A percentile compares a stretch with the other conserved stretches of the same genome.
Conservation (phyloP, 768 basidiomycete species). For the Auricularia auricula-judae region DNA sequence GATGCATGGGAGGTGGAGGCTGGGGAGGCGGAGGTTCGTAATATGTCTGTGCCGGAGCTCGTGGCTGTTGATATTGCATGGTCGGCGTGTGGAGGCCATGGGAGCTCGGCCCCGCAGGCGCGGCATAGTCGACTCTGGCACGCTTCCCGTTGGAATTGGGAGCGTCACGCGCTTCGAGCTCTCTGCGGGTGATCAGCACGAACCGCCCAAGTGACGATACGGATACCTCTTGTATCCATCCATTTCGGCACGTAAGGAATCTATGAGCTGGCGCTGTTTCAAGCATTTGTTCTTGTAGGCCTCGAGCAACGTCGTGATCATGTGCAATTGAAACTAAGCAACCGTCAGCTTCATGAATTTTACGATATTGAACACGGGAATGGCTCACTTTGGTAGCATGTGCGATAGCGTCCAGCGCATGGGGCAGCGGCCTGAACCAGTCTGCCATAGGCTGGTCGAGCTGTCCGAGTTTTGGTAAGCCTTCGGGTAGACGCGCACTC, state of each 20-base stretch:
- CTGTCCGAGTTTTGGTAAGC: neutral
- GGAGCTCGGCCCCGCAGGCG: neutral
- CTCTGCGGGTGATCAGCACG: neutral
- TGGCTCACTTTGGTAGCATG: slow-evolving; percentile 50
- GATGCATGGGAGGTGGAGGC: neutral
- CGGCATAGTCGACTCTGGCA: neutral
- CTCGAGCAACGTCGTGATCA: slow-evolving; percentile 55
- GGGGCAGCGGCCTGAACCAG: slow-evolving; percentile 63
- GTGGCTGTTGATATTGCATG: neutral
- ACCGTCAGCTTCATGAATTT: too few relatives aligned
- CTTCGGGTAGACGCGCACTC: neutral
- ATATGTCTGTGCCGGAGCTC: neutral
- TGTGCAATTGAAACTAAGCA: slow-evolving; percentile 66
- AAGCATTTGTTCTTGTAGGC: slow-evolving; percentile 48
- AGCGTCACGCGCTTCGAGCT: neutral
- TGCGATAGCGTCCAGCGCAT: slow-evolving; percentile 51
- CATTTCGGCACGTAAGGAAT: neutral
- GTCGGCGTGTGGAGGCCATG: neutral
- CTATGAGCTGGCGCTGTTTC: slow-evolving; percentile 32
- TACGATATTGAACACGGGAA: neutral
- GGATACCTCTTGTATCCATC: neutral
- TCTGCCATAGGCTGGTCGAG: slow-evolving; percentile 71
- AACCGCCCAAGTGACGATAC: neutral
- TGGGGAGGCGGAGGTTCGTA: neutral
- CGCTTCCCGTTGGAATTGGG: neutral